Base-by-base conservation (phyloP, 75 land plant species). In the Sequoia sempervirens region DNA sequence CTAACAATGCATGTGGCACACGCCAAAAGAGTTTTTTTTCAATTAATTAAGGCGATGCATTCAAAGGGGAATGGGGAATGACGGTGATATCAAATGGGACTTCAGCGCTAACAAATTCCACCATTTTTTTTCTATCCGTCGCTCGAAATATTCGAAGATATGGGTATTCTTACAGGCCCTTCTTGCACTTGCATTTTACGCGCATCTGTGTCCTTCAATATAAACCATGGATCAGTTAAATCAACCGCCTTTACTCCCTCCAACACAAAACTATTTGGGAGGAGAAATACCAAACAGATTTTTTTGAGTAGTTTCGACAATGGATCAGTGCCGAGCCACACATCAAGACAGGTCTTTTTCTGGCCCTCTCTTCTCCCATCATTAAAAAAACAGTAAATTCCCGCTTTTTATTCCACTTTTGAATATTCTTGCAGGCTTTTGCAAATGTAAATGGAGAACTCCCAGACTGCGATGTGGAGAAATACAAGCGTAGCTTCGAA, bases 401-500 rank as follows among this genome's bases (percentile, higher is more conserved):
- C 45, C 14, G 30, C 41, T 45, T 38, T 12, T 11, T 11, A 78
- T 45, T 1, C 80, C 17, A 78, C 10, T 20, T 78, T 78, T 23
- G 50, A 43, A 43, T 43, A 43, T 45, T 12, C 23, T 4, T 78
- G 32, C 26, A 78, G 26, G 47, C 47, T 45, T 23, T 23, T 23
- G 2, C 28, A 23, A 78, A 2, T 78, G 9, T 78, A 45, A 38
- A 38, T 2, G 80, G 47, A 45, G 52, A 45, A 38, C 3, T 10
- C 80, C n/a, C 50, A 45, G 36, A 70, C 12, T 32, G 73, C 15
- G 11, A 32, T 3, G 73, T 70, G 73, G 17, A 78, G 80, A 43
- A 78, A 10, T n/a, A 78, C 43, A 87, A 87, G 84, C 89, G 95
- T 85, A 90, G 86, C 81, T 87, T 94, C 46, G 97, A 93, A 84